Conservation (phyloP, 139 green algal genomes). For the Dunaliella primolecta region DNA sequence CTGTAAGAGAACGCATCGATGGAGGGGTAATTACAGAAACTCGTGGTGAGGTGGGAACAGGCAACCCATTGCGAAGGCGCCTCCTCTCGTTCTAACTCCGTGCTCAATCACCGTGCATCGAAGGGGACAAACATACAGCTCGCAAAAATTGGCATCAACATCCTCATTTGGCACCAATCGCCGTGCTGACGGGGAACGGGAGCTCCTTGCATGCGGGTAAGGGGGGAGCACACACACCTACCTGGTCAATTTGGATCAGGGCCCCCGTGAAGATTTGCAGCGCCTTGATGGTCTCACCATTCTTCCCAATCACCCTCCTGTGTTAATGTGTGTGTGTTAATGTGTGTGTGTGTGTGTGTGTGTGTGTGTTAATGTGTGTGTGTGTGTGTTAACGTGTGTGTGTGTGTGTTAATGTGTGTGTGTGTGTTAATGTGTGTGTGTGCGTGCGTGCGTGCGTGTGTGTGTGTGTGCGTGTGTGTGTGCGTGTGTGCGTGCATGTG, state of each 20-base stretch:
- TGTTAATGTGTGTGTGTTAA: not conserved
- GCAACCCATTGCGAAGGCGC: too few species aligned
- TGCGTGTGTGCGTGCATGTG: not conserved
- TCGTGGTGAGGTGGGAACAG: too few species aligned
- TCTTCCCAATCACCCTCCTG: slow-evolving; percentile 81
- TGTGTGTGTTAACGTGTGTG: too few species aligned
- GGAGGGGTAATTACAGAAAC: too few species aligned
- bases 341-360: not conserved
- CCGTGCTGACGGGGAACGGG: too few species aligned
- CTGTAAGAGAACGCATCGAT: not conserved
- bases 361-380: too few species aligned
- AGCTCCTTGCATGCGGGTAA: not conserved
- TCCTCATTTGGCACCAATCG: too few species aligned
- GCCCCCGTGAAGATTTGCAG: slow-evolving; percentile 81
- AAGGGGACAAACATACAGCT: too few species aligned
- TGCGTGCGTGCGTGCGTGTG: not conserved
- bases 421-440: not conserved
- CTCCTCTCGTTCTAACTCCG: too few species aligned
- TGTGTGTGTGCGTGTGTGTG: not conserved
- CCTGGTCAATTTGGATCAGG: slow-evolving; percentile 59
- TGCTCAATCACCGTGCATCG: too few species aligned
- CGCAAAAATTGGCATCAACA: too few species aligned
- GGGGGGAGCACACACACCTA: not conserved
- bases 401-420: not conserved
- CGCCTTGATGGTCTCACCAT: slow-evolving; percentile 78